Percentiles rank a stretch among this genome's conserved stretches.
phyloP scores from a whole-genome alignment of 495 filamentous ascomycete species.

The Bryoglossum gracile region DNA sequence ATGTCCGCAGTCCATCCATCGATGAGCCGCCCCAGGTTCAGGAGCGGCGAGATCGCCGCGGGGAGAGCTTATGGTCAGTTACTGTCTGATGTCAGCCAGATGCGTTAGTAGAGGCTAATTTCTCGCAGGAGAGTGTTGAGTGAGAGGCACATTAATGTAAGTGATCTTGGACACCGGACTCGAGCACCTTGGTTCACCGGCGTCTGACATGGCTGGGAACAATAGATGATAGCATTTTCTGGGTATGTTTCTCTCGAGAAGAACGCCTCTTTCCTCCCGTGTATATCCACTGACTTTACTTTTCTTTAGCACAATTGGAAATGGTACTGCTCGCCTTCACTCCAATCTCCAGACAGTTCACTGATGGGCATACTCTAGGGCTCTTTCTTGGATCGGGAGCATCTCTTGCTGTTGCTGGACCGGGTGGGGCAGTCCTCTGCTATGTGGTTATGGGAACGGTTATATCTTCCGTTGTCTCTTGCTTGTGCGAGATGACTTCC shows the following conservation, averaged over 20 bases:
- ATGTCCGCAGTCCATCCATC: conserved; percentile 12
- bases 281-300: conserved; percentile 1
- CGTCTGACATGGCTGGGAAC: not conserved
- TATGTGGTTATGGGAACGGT: conserved; percentile 40
- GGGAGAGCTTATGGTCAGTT: conserved; percentile 29
- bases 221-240: conserved; percentile 35
- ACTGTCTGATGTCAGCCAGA: no score
- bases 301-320: conserved; percentile 26
- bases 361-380: conserved; percentile 24
- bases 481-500: conserved; percentile 46
- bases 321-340: conserved; percentile 21
- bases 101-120: no score
- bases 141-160: conserved; percentile 34
- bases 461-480: conserved; percentile 43
- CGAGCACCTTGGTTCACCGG: no score
- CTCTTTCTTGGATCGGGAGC: conserved; percentile 32
- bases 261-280: not conserved
- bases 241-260: conserved; percentile 30
- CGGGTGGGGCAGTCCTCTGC: conserved; percentile 31
- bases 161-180: no score
- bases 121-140: conserved; percentile 28
- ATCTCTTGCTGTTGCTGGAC: conserved; percentile 31
- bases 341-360: no score
- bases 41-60: conserved; percentile 25
- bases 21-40: conserved; percentile 25